Evolutionary conservation across 345 rosid genomes (phyloP), one percentile per base, ranked within the genome.

Genomic region (Citrus reticulata): DNA sequence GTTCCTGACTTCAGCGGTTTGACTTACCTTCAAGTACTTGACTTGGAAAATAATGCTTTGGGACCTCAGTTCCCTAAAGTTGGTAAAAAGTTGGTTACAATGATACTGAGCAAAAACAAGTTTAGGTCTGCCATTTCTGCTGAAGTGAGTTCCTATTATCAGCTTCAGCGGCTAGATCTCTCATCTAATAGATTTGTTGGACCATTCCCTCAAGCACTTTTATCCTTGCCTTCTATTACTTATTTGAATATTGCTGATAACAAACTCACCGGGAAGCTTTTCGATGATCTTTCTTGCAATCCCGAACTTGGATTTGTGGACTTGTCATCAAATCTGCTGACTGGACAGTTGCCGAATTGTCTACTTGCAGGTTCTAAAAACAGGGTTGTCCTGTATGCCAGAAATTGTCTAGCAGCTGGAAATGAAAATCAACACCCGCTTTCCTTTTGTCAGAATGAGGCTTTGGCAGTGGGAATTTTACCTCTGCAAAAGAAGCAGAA

Each of bases 381-480:
- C 80, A 86, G 83, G 81, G 86, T 62, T 71, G 84, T 86, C 77
- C 39, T 76, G 72, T 93, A 87, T 79, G 85, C 87, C 51, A 81
- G 87, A 35, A 96, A 96, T 84, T 96, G 99, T 81, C 84, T 96
- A 20, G 86, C 80, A 66, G 76, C 83, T 25, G 72, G 68, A 42
- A 85, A 83, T 75, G 84, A 81, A 85, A 78, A 81, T 76, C 99
- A 96, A 30, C 89, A 90, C 78, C 94, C 93, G 10, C 71, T 89
- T 72, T 82, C 92, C 63, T 86, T 91, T 27, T 94, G 99, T 84
- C 87, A 81, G 35, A 96, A 92, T 73, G 93, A 93, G 85, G 98
- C 99, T 77, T 86, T 96, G 58, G 98, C 99, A 57, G 98, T 94
- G 42, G 99, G 98, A 73, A 81, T 91, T 76, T 27, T 96, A 72